Conservation (phyloP, 495 filamentous ascomycete species). For the Tuber brumale region DNA sequence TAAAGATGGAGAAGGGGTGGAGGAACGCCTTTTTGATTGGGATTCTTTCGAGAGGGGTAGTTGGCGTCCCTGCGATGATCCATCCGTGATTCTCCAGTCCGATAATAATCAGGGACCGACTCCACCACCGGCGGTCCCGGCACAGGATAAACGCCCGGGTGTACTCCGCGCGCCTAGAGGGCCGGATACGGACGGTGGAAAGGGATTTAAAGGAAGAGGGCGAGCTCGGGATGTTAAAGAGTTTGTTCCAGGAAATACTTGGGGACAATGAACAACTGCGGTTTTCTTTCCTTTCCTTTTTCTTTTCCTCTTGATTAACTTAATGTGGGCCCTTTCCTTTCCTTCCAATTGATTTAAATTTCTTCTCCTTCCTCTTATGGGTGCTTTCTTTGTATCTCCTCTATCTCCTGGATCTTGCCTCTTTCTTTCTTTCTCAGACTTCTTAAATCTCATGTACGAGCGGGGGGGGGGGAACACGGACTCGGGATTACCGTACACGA, state of each 20-base stretch:
- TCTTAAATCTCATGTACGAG: neutral
- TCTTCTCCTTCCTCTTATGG: neutral
- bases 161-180: slow-evolving; percentile 22
- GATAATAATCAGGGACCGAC: slow-evolving; percentile 3
- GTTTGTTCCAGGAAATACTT: neutral
- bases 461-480: neutral
- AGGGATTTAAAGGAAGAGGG: slow-evolving; percentile 27
- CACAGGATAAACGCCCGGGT: neutral
- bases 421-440: neutral
- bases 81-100: neutral
- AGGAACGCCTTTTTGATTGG: slow-evolving; percentile 31
- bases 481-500: neutral
- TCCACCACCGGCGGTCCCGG: neutral
- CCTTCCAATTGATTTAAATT: neutral
- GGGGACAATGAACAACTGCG: neutral
- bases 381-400: neutral
- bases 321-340: neutral
- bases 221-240: neutral
- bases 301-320: neutral
- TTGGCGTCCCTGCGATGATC: slow-evolving; percentile 9
- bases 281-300: neutral
- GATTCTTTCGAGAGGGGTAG: slow-evolving; percentile 30
- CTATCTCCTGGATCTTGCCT: neutral
- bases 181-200: slow-evolving; percentile 30
- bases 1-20: slow-evolving; percentile 11